phyloP scores from a whole-genome alignment of 768 basidiomycete genomes.

The Xerocomellus intermedius region DNA sequence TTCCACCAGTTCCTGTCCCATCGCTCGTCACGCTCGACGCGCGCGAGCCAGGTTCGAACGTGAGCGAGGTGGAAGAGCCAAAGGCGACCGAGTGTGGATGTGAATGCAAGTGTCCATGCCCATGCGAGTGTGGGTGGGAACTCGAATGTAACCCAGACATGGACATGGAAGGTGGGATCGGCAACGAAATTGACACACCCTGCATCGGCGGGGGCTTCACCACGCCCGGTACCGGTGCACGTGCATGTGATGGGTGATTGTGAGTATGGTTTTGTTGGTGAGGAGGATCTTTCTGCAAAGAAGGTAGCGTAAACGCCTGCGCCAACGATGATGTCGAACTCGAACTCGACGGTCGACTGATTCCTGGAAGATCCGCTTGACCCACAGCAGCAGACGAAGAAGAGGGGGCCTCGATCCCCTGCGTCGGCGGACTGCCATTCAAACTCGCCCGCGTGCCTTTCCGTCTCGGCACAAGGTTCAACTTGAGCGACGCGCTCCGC shows the following conservation, averaged over 20 bases:
- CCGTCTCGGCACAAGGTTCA: conserved; percentile 52
- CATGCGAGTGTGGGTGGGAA: not conserved
- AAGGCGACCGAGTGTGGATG: conserved; percentile 3
- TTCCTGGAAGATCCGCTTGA: conserved; percentile 20
- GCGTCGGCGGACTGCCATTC: conserved; percentile 19
- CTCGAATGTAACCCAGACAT: conserved; percentile 10
- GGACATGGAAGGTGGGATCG: conserved; percentile 28
- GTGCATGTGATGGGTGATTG: conserved; percentile 1
- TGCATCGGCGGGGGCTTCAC: conserved; percentile 29
- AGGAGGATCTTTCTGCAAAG: conserved; percentile 4
- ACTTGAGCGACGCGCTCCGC: conserved; percentile 55
- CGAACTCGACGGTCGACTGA: conserved; percentile 39
- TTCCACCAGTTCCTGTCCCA: conserved; percentile 30
- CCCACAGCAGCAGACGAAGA: not conserved
- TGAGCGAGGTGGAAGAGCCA: conserved; percentile 10
- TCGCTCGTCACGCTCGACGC: conserved; percentile 34
- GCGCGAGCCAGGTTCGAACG: conserved; percentile 26
- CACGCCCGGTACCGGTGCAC: not conserved
- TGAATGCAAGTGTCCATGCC: not conserved
- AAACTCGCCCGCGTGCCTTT: conserved; percentile 24
- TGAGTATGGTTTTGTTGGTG: not conserved
- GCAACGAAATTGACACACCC: conserved; percentile 33
- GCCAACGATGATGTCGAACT: conserved; percentile 40
- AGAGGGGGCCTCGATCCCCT: not conserved
- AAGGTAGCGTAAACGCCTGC: conserved; percentile 37